phyloP scores from a whole-genome alignment of 2,329 filamentous ascomycete species.

The Penicillium brasilianum region DNA sequence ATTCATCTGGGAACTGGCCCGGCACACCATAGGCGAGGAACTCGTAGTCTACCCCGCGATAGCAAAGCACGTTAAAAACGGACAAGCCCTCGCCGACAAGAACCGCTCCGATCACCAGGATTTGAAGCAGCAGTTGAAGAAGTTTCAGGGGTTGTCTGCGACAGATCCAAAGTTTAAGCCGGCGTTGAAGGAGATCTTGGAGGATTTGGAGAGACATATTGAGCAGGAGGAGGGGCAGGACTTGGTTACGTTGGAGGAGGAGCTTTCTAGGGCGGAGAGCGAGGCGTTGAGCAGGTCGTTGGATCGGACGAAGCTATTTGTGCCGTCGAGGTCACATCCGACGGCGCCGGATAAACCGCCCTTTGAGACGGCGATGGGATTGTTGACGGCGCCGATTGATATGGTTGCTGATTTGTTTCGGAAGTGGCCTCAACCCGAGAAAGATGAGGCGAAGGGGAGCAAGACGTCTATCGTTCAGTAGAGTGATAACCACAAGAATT shows the following conservation, averaged over 20 bases:
- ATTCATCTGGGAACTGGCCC: constrained; percentile 59
- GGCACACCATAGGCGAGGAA: constrained; percentile 58
- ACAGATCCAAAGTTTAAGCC: constrained; percentile 49
- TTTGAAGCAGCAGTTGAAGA: constrained; percentile 57
- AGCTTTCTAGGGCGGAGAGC: constrained; percentile 43
- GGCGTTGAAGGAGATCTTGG: constrained; percentile 52
- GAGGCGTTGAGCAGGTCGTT: constrained; percentile 52
- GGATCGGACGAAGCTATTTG: constrained; percentile 58
- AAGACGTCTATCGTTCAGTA: neutral
- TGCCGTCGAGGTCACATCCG: constrained; percentile 59
- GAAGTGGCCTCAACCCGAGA: constrained; percentile 53
- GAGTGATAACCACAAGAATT: neutral
- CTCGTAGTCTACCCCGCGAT: constrained; percentile 61
- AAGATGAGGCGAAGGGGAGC: constrained; percentile 1
- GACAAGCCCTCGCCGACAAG: constrained; percentile 53
- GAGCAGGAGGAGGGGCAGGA: constrained; percentile 58
- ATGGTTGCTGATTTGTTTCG: constrained; percentile 60
- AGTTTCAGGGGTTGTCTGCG: constrained; percentile 54
- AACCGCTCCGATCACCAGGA: constrained; percentile 59
- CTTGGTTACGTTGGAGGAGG: constrained; percentile 54
- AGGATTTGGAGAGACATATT: constrained; percentile 53
- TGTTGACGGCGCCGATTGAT: constrained; percentile 64
- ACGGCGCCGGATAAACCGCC: constrained; percentile 57
- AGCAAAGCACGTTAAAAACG: constrained; percentile 54
- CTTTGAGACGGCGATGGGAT: constrained; percentile 61